These are phyloP conservation scores for Phytophthora cryptogea DNA, from an alignment of 352 stramenopile genomes.

Conservation along the genomic window DNA sequence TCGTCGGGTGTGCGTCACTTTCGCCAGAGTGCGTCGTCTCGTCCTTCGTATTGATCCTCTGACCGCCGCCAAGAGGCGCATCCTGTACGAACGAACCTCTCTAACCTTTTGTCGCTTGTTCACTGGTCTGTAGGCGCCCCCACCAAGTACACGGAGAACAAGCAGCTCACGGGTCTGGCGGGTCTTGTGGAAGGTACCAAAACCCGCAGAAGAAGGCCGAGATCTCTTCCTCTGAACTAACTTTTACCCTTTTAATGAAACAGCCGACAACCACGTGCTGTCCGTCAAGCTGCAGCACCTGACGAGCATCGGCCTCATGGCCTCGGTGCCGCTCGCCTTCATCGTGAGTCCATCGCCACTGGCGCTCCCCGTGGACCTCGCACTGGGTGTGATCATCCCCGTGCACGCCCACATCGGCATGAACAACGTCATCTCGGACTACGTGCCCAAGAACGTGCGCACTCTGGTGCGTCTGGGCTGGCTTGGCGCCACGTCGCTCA, in stretches of 20 bases:
- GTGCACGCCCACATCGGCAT: conserved; percentile 93
- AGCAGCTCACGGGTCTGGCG: conserved; percentile 63
- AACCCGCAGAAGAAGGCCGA: not conserved
- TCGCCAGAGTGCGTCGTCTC: conserved; percentile 60
- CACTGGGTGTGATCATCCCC: conserved; percentile 84
- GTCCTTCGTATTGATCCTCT: conserved; percentile 12
- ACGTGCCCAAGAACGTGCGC: conserved; percentile 86
- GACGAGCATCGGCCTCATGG: conserved; percentile 61
- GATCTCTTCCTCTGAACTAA: not conserved
- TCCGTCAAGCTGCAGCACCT: conserved; percentile 71
- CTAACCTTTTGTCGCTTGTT: conserved; percentile 4
- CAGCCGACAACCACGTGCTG: conserved; percentile 78
- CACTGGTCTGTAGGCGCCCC: conserved; percentile 41
- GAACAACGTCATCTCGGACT: conserved; percentile 95
- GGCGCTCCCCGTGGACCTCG: conserved; percentile 73
- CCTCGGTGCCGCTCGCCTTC: conserved; percentile 67
- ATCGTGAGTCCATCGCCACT: conserved; percentile 78
- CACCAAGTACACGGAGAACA: conserved; percentile 83
- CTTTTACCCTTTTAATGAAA: too few relatives aligned
- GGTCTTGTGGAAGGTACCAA: conserved; percentile 69
- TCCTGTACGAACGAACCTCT: not conserved
- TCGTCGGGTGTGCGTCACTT: conserved; percentile 64
- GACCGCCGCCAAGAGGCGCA: conserved; percentile 20
- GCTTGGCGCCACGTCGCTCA: conserved; percentile 77
- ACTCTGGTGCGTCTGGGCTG: conserved; percentile 66